Conservation (phyloP, 768 basidiomycete species). For the Mycena vulgaris region DNA sequence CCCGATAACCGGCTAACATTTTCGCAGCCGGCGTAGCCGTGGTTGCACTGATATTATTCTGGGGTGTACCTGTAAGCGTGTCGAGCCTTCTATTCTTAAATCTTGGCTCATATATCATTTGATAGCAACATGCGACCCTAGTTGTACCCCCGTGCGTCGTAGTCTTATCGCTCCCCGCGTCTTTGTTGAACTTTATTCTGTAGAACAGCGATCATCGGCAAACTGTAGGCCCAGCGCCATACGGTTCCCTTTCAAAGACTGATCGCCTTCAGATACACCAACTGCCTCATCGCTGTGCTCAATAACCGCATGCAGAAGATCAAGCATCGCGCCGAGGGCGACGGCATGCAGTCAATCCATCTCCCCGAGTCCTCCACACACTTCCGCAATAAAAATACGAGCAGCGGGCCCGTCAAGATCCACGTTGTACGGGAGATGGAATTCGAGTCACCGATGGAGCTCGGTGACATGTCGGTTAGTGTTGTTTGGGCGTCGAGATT, state of each 20-base stretch:
- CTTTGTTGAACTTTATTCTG: not conserved
- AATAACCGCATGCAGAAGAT: conserved; percentile 23
- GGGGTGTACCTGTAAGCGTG: conserved; percentile 22
- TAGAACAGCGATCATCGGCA: conserved; percentile 35
- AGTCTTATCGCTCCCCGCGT: not conserved
- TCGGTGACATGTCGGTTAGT: conserved; percentile 5
- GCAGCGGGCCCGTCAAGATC: conserved; percentile 1
- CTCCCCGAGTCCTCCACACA: conserved; percentile 5
- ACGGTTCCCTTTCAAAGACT: no score
- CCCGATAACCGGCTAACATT: not conserved
- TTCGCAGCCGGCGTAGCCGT: conserved; percentile 27
- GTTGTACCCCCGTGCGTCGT: conserved; percentile 31
- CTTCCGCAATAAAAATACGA: not conserved
- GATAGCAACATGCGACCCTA: conserved; percentile 24
- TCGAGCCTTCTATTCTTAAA: not conserved
- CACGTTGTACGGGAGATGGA: conserved; percentile 31
- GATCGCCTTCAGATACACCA: conserved; percentile 22
- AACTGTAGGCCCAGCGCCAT: conserved; percentile 21
- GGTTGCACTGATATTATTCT: conserved; percentile 32
- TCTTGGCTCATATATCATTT: not conserved
- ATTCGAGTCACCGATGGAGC: not conserved
- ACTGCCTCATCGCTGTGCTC: conserved; percentile 29
- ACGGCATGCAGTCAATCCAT: conserved; percentile 21
- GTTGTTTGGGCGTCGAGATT: not conserved
- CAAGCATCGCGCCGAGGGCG: not conserved